Evolutionary conservation across 2,329 filamentous ascomycete species (phyloP).

Genomic region (Xylariomycetidae sp.): DNA sequence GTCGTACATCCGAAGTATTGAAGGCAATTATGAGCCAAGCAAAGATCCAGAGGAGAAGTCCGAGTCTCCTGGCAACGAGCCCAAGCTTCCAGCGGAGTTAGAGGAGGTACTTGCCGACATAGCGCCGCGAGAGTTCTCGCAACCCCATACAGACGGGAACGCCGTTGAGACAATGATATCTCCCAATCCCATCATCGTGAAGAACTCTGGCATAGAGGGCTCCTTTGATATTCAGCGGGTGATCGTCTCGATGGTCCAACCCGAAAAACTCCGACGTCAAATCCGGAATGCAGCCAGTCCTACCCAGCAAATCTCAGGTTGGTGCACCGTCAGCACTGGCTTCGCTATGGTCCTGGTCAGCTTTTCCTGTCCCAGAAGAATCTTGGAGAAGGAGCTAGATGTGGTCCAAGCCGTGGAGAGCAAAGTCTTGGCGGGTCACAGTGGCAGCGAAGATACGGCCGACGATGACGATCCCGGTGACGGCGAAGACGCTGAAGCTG

Average conservation of each 20-base stretch:
- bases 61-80: constrained; percentile 2
- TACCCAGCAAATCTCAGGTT: constrained; percentile 21
- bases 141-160: constrained; percentile 3
- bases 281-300: constrained; percentile 19
- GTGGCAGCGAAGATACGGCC: constrained; percentile 6
- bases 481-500: too few relatives aligned
- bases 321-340: constrained; percentile 26
- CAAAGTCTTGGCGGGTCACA: constrained; percentile 17
- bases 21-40: too few relatives aligned
- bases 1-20: too few relatives aligned
- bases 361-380: constrained; percentile 22
- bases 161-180: constrained; percentile 22
- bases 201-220: constrained; percentile 14
- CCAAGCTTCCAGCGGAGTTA: constrained; percentile 6
- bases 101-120: constrained; percentile 8
- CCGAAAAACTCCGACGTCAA: constrained; percentile 17
- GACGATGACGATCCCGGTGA: too few relatives aligned
- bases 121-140: constrained; percentile 5
- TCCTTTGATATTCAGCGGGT: constrained; percentile 34
- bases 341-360: constrained; percentile 23
- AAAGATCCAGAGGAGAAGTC: too few relatives aligned
- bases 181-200: constrained; percentile 25
- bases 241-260: constrained; percentile 34
- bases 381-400: constrained; percentile 25
- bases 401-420: constrained; percentile 22